phyloP scores from a whole-genome alignment of 306 rosid genomes.

The Coriaria nepalensis region DNA sequence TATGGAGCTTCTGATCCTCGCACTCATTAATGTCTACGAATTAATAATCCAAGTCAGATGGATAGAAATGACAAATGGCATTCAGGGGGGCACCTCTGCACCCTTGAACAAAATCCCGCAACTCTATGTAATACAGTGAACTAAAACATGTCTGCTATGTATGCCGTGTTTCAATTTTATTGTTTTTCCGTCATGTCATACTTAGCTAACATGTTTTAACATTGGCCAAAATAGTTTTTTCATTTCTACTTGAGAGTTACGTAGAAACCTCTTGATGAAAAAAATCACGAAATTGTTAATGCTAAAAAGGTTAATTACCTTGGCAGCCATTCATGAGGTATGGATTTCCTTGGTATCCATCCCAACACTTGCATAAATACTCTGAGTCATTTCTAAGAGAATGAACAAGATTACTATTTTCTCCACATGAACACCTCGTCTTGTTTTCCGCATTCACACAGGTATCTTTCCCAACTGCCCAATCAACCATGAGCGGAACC shows the following conservation, averaged over 20 bases:
- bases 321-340: conserved; percentile 17
- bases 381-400: conserved; percentile 1
- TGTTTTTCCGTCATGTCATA: too few species aligned
- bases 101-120: too few species aligned
- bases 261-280: not conserved
- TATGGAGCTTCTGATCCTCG: not conserved
- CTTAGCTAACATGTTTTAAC: too few species aligned
- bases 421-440: not conserved
- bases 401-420: conserved; percentile 5
- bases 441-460: not conserved
- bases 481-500: conserved; percentile 12
- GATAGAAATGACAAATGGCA: not conserved
- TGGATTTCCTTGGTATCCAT: conserved; percentile 19
- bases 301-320: conserved; percentile 2
- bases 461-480: conserved; percentile 8
- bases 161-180: too few species aligned
- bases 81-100: too few species aligned
- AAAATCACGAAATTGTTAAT: too few species aligned
- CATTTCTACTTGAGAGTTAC: not conserved
- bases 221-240: too few species aligned
- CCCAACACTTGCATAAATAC: conserved; percentile 15
- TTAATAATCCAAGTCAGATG: not conserved
- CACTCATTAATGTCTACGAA: conserved; percentile 6
- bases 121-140: too few species aligned
- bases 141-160: too few species aligned